Percentiles rank a stretch among this genome's conserved stretches.
phyloP scores from a whole-genome alignment of 768 basidiomycete species.

The Tylopilus sp. region DNA sequence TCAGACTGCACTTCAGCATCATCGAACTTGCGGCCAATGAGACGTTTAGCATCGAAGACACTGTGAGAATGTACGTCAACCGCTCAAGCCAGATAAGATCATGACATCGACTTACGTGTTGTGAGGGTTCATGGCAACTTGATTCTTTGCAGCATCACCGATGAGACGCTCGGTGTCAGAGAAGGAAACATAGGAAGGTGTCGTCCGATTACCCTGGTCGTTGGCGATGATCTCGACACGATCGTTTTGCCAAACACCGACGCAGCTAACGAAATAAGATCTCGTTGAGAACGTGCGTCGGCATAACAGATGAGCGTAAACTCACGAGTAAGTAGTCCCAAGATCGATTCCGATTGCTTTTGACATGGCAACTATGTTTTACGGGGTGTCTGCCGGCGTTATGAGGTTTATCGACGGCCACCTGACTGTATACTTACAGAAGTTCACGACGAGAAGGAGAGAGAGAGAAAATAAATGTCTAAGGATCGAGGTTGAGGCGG shows the following conservation, averaged over 20 bases:
- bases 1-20: constrained; percentile 83
- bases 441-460: constrained; percentile 7
- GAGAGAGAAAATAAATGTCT: constrained; percentile 7
- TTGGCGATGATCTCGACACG: constrained; percentile 98
- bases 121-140: constrained; percentile 97
- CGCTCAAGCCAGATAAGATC: not conserved
- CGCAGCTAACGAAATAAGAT: constrained; percentile 60
- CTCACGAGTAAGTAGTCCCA: constrained; percentile 90
- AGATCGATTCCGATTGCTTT: constrained; percentile 92
- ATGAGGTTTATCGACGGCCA: no score
- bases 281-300: not conserved
- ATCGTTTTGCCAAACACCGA: constrained; percentile 99
- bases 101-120: constrained; percentile 55
- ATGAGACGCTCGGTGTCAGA: constrained; percentile 95
- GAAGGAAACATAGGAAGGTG: constrained; percentile 95
- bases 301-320: constrained; percentile 13
- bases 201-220: constrained; percentile 93
- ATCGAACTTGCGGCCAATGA: constrained; percentile 90
- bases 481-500: not conserved
- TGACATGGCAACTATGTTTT: constrained; percentile 40
- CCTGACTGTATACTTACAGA: constrained; percentile 23
- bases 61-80: constrained; percentile 35
- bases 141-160: constrained; percentile 99
- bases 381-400: constrained; percentile 4
- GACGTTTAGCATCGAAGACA: constrained; percentile 97